These are phyloP conservation scores for Aspergillus arachidicola DNA, from an alignment of 2,329 filamentous ascomycete species.

Conservation along the genomic window DNA sequence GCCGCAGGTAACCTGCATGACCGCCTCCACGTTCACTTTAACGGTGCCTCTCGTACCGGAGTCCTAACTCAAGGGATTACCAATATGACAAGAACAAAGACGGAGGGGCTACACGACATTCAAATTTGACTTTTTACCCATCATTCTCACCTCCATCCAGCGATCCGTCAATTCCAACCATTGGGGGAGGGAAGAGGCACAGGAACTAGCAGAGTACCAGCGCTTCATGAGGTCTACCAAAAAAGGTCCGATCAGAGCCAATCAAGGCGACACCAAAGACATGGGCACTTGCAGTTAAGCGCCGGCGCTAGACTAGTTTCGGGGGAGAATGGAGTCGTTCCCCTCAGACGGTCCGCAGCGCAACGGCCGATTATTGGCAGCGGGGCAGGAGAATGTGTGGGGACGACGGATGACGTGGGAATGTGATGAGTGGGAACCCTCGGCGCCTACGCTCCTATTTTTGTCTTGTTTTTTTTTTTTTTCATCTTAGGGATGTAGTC, in stretches of 20 bases:
- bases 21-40: neutral
- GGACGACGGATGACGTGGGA: constrained; percentile 2
- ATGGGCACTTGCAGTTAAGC: constrained; percentile 22
- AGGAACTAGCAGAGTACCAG: neutral
- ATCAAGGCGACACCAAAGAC: neutral
- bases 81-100: neutral
- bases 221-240: neutral
- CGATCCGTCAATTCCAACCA: neutral
- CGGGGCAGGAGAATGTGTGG: constrained; percentile 8
- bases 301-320: constrained; percentile 19
- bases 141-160: neutral
- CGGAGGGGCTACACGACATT: neutral
- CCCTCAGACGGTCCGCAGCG: constrained; percentile 2
- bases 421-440: neutral
- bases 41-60: neutral
- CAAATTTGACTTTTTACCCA: neutral
- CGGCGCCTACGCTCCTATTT: neutral
- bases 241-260: neutral
- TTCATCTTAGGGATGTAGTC: too few species aligned
- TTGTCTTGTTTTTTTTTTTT: neutral
- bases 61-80: neutral
- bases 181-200: neutral
- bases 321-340: neutral
- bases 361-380: neutral
- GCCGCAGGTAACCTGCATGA: neutral